Base-by-base conservation (phyloP, 2,329 filamentous ascomycete genomes). In the Macrophomina pseudophaseolina region DNA sequence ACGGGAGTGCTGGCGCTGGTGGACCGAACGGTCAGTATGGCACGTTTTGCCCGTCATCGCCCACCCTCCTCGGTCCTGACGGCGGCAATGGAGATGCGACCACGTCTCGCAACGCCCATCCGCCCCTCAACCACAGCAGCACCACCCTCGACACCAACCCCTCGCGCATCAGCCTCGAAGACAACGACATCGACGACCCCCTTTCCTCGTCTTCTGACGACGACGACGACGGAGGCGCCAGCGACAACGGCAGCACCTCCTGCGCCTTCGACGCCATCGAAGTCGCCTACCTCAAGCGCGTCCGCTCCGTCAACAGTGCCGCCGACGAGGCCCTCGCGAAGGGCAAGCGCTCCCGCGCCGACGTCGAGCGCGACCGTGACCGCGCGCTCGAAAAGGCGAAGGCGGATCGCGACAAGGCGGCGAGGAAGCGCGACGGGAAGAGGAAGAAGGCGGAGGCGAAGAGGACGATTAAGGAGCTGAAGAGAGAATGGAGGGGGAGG, bases 381-480 rank as follows among this genome's bases (percentile, higher is more conserved):
- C 54, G 68, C 7, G 74, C 72, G 7, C 73, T 75, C 28, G 70
- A 71, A 30, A 69, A 70, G 64, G 75, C 75, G 0, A 58, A 68
- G 6, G 33, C 59, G 9, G 53, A 59, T n/a, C 53, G 64, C 44
- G 59, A 40, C 1, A 56, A 58, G 32, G 54, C 54, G 12, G 18
- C 33, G 38, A 30, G 58, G 16, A 62, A 62, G 8, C 48, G 68
- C 6, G 72, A 77, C n/a, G 54, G 64, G 14, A 72, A 70, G 28
- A 56, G 71, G 9, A 42, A 42, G 35, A 64, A 53, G 49, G 18
- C 16, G 28, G 71, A 69, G 33, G 63, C 68, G 14, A 73, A 70
- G 65, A 51, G 66, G 2, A 66, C 70, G 5, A 72, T 72, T 62
- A 68, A 73, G 4, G 66, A 64, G 14, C 60, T 70, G 9, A 72